Evolutionary conservation across 129 eudicot species (phyloP), one percentile per base, ranked within the genome.

Genomic region (Glebionis coronaria): DNA sequence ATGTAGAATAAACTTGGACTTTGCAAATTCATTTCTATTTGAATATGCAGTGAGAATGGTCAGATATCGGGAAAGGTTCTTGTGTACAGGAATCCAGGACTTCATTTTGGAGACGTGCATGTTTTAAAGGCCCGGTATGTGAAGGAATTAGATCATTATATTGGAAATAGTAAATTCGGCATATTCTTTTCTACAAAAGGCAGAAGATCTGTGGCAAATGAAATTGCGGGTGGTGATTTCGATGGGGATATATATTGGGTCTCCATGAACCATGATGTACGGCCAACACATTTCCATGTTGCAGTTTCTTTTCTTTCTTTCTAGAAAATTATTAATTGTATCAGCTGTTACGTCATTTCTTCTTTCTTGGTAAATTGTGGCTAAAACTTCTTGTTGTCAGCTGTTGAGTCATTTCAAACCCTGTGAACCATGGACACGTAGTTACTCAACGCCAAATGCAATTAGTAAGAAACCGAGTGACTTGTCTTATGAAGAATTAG

Each of bases 181-280:
- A 91, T 91, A 61, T 87, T 91, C 52, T 91, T 91, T 75, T 83
- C 95, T 12, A 77, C 82, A 8, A 91, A 83, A 69, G 95, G 97
- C 20, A 57, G 3, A 47, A 83, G 86, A 53, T 85, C 93, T 8
- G 84, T 87, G 6, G 90, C 90, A 21, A 78, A 74, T 31, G 90
- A 87, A 84, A 91, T 91, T 67, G 96, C 95, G 10, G 78, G 73
- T 18, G 96, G 96, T 14, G 97, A 91, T 74, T 87, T 82, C 68
- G 97, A 91, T 65, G 97, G 97, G n/a, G 97, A 91, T 45, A 44
- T 69, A 58, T 91, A 91, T 51, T 91, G 93, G 90, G 90, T 91
- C 74, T 87, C 90, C 8, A 73, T 78, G 49, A 76, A 87, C 55
- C 86, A 76, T 50, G 66, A 91, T 86, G 97, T 91, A 67, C 74